Percentiles rank a stretch among this genome's conserved stretches.
Evolutionary conservation across 192 early-diverging fungal species (phyloP).

Genomic region (Geosiphon pyriformis): DNA sequence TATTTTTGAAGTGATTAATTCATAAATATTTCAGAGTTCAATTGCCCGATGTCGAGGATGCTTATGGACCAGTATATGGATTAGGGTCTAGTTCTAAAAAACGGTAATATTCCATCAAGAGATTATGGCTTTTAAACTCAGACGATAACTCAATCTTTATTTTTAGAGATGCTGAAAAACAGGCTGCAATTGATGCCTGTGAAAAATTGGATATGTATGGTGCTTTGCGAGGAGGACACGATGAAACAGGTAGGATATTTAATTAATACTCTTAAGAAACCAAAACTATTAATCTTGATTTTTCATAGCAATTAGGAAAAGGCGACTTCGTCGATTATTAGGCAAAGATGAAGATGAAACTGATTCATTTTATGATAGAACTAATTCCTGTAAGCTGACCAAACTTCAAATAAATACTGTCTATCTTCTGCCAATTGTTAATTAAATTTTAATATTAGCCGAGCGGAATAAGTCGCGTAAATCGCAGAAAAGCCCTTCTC

Average conservation of each 20-base stretch:
- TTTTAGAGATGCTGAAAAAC: constrained; percentile 54
- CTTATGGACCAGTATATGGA: constrained; percentile 40
- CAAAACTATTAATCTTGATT: not conserved
- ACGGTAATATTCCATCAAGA: constrained; percentile 1
- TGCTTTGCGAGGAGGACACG: constrained; percentile 32
- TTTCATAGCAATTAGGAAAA: constrained; percentile 23
- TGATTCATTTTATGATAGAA: constrained; percentile 65
- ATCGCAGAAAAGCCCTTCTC: constrained; percentile 25
- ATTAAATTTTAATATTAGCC: constrained; percentile 9
- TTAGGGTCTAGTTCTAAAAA: constrained; percentile 33
- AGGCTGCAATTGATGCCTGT: constrained; percentile 59
- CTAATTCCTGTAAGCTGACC: constrained; percentile 28
- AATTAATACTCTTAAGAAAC: not conserved
- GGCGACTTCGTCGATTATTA: constrained; percentile 20
- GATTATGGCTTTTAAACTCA: not conserved
- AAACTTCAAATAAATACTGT: not conserved
- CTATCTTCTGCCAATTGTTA: not conserved
- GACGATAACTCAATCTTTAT: not conserved
- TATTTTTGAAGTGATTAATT: not conserved
- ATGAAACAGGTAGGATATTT: constrained; percentile 15
- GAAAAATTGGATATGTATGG: constrained; percentile 53
- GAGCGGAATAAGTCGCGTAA: constrained; percentile 25
- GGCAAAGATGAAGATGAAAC: constrained; percentile 49
- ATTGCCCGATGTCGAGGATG: constrained; percentile 35
- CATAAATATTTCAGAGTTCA: constrained; percentile 27